Percentiles rank a stretch among this genome's conserved stretches.
These are phyloP conservation scores for Telopea speciosissima DNA, from an alignment of 177 flowering plant species.

Conservation along the genomic window DNA sequence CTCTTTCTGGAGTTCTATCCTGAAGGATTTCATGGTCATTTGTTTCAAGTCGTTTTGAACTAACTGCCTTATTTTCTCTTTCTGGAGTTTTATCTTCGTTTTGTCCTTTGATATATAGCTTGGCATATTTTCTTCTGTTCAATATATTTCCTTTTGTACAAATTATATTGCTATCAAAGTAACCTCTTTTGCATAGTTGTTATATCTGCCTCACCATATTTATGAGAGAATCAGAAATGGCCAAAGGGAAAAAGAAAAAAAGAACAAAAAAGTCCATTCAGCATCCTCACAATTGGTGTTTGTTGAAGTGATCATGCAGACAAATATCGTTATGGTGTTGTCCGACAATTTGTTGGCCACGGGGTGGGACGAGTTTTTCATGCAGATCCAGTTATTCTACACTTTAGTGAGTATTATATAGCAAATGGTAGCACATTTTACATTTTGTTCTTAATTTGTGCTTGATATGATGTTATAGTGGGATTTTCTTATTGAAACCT, in stretches of 20 bases:
- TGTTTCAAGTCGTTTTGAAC: background rate
- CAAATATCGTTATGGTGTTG: slow-evolving; percentile 77
- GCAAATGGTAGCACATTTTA: background rate
- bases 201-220: background rate
- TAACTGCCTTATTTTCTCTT: background rate
- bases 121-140: background rate
- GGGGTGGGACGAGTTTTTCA: slow-evolving; percentile 94
- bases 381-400: slow-evolving; percentile 83
- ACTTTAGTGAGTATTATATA: slow-evolving; percentile 49
- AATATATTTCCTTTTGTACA: no score
- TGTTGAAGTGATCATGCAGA: slow-evolving; percentile 84
- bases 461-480: no score
- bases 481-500: no score
- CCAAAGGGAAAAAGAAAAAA: no score
- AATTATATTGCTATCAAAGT: no score
- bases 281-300: slow-evolving; percentile 4
- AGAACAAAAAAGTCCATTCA: background rate
- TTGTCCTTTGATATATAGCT: background rate
- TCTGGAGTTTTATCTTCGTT: no score
- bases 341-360: slow-evolving; percentile 88
- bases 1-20: no score
- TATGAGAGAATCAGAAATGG: background rate
- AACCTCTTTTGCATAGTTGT: background rate
- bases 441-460: background rate
- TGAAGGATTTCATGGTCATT: no score